phyloP scores from a whole-genome alignment of 495 filamentous ascomycete species.

The Pseudevernia furfuracea region DNA sequence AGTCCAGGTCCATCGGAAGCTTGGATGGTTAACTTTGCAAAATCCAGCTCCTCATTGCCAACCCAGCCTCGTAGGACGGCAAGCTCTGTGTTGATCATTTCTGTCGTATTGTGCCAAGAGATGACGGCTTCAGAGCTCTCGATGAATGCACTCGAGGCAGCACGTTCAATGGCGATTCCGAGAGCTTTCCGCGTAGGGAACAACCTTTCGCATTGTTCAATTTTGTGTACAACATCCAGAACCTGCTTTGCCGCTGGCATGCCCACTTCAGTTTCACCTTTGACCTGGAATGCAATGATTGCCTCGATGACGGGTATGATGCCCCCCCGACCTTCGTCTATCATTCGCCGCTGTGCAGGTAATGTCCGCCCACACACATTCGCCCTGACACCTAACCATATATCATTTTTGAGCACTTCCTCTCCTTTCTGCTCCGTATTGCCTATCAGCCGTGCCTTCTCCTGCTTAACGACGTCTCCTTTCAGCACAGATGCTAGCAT shows the following conservation, averaged over 20 bases:
- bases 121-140: constrained; percentile 81
- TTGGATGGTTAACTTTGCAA: constrained; percentile 55
- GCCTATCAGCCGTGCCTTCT: constrained; percentile 90
- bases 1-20: constrained; percentile 56
- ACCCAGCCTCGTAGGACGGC: constrained; percentile 90
- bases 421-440: constrained; percentile 68
- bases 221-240: constrained; percentile 75
- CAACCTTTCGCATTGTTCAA: constrained; percentile 75
- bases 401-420: constrained; percentile 64
- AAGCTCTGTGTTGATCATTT: constrained; percentile 91
- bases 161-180: constrained; percentile 59
- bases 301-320: constrained; percentile 70
- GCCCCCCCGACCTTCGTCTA: constrained; percentile 67
- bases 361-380: constrained; percentile 75
- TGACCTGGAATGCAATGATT: constrained; percentile 86
- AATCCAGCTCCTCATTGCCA: constrained; percentile 90
- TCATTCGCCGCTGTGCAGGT: constrained; percentile 69
- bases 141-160: constrained; percentile 63
- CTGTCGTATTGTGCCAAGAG: constrained; percentile 96
- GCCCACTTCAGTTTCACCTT: constrained; percentile 85
- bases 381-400: constrained; percentile 84
- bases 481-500: constrained; percentile 95
- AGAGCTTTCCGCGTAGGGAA: constrained; percentile 75
- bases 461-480: constrained; percentile 93
- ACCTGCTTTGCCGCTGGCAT: constrained; percentile 82